phyloP scores from a whole-genome alignment of 2,329 filamentous ascomycete genomes.

The Fusarium musae region DNA sequence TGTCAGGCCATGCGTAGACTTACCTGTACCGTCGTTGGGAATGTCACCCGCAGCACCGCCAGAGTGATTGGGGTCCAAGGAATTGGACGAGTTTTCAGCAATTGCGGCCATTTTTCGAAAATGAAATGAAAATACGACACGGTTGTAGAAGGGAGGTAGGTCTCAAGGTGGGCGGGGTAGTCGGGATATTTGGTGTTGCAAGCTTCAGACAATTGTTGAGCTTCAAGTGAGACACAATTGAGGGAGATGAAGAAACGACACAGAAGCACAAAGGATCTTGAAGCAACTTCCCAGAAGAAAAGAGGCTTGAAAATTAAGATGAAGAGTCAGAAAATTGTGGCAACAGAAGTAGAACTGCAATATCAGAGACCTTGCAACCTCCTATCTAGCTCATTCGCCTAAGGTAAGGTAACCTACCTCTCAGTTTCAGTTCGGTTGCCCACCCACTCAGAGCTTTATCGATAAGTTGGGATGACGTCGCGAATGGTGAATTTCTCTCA shows the following conservation, averaged over 20 bases:
- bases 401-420: slow-evolving; percentile 15
- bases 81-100: slow-evolving; percentile 57
- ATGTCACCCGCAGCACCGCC: slow-evolving; percentile 60
- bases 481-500: slow-evolving; percentile 36
- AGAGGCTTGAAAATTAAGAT: slow-evolving; percentile 28
- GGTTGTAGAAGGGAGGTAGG: slow-evolving; percentile 24
- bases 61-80: slow-evolving; percentile 51
- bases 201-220: slow-evolving; percentile 39
- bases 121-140: slow-evolving; percentile 18
- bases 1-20: slow-evolving; percentile 37
- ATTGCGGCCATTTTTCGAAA: slow-evolving; percentile 49
- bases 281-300: slow-evolving; percentile 20
- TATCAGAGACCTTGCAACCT: slow-evolving; percentile 41
- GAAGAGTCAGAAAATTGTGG: slow-evolving; percentile 29
- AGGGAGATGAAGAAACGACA: slow-evolving; percentile 22
- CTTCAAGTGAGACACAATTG: slow-evolving; percentile 38
- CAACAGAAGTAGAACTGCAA: slow-evolving; percentile 30
- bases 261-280: slow-evolving; percentile 7
- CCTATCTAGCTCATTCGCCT: slow-evolving; percentile 35
- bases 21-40: slow-evolving; percentile 79
- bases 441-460: slow-evolving; percentile 43
- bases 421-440: slow-evolving; percentile 11
- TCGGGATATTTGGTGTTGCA: slow-evolving; percentile 38
- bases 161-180: slow-evolving; percentile 36
- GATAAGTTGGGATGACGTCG: slow-evolving; percentile 47